These are phyloP conservation scores for Kwoniella sp. DNA, from an alignment of 768 basidiomycete species.

Conservation along the genomic window DNA sequence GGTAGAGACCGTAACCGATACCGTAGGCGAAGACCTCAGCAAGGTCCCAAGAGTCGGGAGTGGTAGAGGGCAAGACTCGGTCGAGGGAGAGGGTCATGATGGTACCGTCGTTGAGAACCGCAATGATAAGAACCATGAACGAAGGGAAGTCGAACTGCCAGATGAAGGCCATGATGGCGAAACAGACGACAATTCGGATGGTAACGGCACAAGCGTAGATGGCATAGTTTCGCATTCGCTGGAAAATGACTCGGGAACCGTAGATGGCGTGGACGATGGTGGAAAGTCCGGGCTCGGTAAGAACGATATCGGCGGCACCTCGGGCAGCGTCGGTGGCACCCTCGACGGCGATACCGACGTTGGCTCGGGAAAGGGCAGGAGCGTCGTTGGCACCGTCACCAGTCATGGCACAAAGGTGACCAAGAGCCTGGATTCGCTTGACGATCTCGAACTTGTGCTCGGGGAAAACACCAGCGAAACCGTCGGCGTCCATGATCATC, in stretches of 20 bases:
- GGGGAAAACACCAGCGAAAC: constrained; percentile 98
- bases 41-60: constrained; percentile 94
- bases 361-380: constrained; percentile 94
- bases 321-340: constrained; percentile 99
- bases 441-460: constrained; percentile 99
- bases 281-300: constrained; percentile 97
- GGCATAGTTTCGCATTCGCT: constrained; percentile 99
- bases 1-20: constrained; percentile 90
- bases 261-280: constrained; percentile 99
- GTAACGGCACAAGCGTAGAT: constrained; percentile 95
- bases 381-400: constrained; percentile 99
- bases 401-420: constrained; percentile 97
- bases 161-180: constrained; percentile 89
- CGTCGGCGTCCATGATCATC: constrained; percentile 99
- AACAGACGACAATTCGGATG: constrained; percentile 98
- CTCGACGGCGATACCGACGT: constrained; percentile 99
- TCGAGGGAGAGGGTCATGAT: constrained; percentile 96
- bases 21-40: constrained; percentile 95
- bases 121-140: constrained; percentile 99
- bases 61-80: constrained; percentile 87
- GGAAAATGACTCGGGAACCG: constrained; percentile 98
- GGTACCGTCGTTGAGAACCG: constrained; percentile 94
- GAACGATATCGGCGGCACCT: constrained; percentile 96
- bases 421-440: constrained; percentile 94
- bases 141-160: constrained; percentile 99